phyloP scores from a whole-genome alignment of 1,284 basidiomycete genomes.

The Tilletia indica region DNA sequence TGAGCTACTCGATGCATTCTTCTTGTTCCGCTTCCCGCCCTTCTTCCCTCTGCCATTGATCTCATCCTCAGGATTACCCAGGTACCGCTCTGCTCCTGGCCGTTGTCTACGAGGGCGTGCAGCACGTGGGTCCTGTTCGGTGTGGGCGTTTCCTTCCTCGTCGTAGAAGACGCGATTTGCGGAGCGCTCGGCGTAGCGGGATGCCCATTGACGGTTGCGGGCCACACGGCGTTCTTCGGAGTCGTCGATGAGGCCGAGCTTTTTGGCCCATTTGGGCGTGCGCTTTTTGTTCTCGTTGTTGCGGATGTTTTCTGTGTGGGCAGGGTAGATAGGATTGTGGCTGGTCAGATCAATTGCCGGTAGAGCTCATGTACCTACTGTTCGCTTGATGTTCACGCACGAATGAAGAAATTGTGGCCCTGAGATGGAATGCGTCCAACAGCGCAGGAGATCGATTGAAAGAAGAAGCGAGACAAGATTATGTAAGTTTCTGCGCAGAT shows the following conservation, averaged over 20 bases:
- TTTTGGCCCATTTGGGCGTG: slow-evolving; percentile 44
- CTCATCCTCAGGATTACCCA: neutral
- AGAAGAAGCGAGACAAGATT: slow-evolving; percentile 40
- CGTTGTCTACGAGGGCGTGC: neutral
- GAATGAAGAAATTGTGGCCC: slow-evolving; percentile 26
- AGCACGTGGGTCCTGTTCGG: slow-evolving; percentile 10
- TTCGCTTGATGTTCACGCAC: neutral
- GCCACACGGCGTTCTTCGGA: slow-evolving; percentile 24
- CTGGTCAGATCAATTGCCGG: neutral
- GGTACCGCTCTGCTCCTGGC: slow-evolving; percentile 3
- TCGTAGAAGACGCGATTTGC: slow-evolving; percentile 34
- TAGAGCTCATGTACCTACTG: neutral
- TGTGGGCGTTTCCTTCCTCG: slow-evolving; percentile 33
- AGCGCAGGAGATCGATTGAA: neutral
- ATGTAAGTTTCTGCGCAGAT: slow-evolving; percentile 33
- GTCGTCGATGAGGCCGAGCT: slow-evolving; percentile 44
- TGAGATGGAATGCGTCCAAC: neutral
- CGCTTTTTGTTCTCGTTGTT: slow-evolving; percentile 42
- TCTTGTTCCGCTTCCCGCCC: neutral
- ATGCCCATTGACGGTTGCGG: slow-evolving; percentile 38
- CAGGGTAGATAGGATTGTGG: no score
- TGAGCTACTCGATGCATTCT: slow-evolving; percentile 8
- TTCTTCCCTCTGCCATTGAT: neutral
- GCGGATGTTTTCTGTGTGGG: slow-evolving; percentile 31
- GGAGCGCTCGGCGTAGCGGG: slow-evolving; percentile 33